A percentile compares a stretch with the other conserved stretches of the same genome.
These are phyloP conservation scores for Eimeria necatrix DNA, from an alignment of 169 alveolate genomes.

Conservation along the genomic window DNA sequence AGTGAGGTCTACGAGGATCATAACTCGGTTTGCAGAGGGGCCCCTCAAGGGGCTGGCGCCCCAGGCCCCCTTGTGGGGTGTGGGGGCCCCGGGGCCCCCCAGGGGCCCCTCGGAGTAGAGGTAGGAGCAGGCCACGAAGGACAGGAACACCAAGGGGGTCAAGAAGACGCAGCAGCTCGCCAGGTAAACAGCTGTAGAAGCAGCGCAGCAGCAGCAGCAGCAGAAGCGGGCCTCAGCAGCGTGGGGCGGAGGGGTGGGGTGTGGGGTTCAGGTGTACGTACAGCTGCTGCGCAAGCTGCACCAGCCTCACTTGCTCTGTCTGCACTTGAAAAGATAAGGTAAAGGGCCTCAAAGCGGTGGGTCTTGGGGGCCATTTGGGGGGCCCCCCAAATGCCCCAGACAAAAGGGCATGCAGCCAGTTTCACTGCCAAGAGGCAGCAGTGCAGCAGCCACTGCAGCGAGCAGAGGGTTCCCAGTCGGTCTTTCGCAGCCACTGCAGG, in stretches of 20 bases:
- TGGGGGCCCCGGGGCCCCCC: not conserved
- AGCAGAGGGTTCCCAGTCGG: conserved; percentile 37
- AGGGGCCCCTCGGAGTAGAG: conserved; percentile 42
- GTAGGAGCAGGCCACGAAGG: conserved; percentile 40
- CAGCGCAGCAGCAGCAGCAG: not conserved
- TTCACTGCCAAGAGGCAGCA: conserved; percentile 40
- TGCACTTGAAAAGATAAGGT: not conserved
- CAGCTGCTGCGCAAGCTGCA: not conserved
- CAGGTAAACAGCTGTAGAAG: conserved; percentile 5
- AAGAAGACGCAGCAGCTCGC: conserved; percentile 54
- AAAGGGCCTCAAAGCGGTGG: not conserved
- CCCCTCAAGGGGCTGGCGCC: conserved; percentile 12
- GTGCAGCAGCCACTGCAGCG: conserved; percentile 50
- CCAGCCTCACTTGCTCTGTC: conserved; percentile 8
- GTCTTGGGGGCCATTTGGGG: not conserved
- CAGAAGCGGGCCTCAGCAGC: not conserved
- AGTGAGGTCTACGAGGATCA: conserved; percentile 34
- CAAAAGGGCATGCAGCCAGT: conserved; percentile 14
- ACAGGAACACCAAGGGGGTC: conserved; percentile 41
- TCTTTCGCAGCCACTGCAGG: not conserved
- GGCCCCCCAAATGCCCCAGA: conserved; percentile 46
- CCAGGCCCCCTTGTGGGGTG: not conserved
- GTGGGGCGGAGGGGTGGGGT: not conserved
- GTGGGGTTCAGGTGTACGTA: not conserved
- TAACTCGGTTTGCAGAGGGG: conserved; percentile 13